phyloP scores from a whole-genome alignment of 2,329 filamentous ascomycete species.

The Penicillium sp. region DNA sequence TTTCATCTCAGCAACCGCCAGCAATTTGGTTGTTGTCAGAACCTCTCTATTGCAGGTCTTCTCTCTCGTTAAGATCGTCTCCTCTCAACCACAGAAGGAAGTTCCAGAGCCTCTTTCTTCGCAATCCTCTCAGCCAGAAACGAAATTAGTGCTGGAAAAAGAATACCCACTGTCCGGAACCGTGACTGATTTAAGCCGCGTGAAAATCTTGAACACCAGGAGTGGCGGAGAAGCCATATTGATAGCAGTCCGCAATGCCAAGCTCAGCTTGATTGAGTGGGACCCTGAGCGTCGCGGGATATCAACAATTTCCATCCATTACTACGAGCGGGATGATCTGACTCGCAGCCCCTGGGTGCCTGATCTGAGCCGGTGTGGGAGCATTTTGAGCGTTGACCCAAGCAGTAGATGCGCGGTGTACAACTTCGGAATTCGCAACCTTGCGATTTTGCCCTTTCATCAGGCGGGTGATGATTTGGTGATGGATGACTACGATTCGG shows the following conservation, averaged over 20 bases:
- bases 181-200: conserved; percentile 74
- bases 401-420: conserved; percentile 90
- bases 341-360: conserved; percentile 78
- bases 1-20: conserved; percentile 70
- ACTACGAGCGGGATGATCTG: conserved; percentile 92
- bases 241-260: conserved; percentile 83
- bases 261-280: conserved; percentile 92
- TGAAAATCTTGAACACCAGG: conserved; percentile 69
- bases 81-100: conserved; percentile 42
- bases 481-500: conserved; percentile 87
- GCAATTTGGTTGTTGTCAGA: conserved; percentile 87
- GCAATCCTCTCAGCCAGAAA: conserved; percentile 61
- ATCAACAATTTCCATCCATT: conserved; percentile 91
- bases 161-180: conserved; percentile 84
- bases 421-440: conserved; percentile 82
- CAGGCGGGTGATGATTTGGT: conserved; percentile 82
- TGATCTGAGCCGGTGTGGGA: conserved; percentile 70
- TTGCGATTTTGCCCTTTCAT: conserved; percentile 91
- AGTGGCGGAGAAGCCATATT: conserved; percentile 82
- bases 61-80: conserved; percentile 63
- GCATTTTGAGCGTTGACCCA: conserved; percentile 82
- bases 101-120: conserved; percentile 49
- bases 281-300: conserved; percentile 75
- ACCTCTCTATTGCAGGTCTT: conserved; percentile 93
- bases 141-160: conserved; percentile 77